Base-by-base conservation (phyloP, 495 filamentous ascomycete genomes). In the Podospora appendiculata region DNA sequence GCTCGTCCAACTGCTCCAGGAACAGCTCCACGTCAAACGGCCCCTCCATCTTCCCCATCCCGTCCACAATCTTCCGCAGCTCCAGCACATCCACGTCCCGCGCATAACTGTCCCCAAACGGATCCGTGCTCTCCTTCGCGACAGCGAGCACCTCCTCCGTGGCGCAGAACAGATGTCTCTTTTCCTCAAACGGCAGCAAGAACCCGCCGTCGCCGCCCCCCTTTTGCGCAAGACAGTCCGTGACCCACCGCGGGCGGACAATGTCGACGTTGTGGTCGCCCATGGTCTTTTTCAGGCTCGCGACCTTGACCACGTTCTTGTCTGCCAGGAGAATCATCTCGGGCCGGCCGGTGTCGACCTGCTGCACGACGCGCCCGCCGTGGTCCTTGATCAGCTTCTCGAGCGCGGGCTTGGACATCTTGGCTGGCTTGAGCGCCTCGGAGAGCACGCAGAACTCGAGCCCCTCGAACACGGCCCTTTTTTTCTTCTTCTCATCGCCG, bases 321-420 rank as follows among this genome's bases (percentile, higher is more conserved):
- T 97, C 94, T 3, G 85, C 90, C 42, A 99, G 70, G 53, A 86
- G 79, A 34, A 93, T 70, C 34, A 82, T 87, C 40, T 73, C 68
- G 4, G 77, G 66, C 7, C 6, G 13, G 6, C 69, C 76, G 10
- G 83, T 78, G 43, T 68, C 82, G 25, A 88, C 78, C 8, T 80
- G 82, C 63, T 96, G 90, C 41, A 83, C 85, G 41, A 95, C 79
- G 38, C 73, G 81, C n/a, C 90, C 93, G 18, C 93, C 94, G 50
- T 97, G 81, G 17, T 82, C 76, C 65, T 96, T 97, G 58, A 96
- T 79, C 1, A 97, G 72, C 41, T 83, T 77, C 63, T 97, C 91
- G n/a, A 97, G 68, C 46, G 91, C 83, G 0, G 78, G 73, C 62
- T 96, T 97, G 32, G 78, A 73, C 60, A 80, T 87, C 70, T 89